Conservation (phyloP, 352 stramenopile genomes). For the Phytophthora boehmeriae region DNA sequence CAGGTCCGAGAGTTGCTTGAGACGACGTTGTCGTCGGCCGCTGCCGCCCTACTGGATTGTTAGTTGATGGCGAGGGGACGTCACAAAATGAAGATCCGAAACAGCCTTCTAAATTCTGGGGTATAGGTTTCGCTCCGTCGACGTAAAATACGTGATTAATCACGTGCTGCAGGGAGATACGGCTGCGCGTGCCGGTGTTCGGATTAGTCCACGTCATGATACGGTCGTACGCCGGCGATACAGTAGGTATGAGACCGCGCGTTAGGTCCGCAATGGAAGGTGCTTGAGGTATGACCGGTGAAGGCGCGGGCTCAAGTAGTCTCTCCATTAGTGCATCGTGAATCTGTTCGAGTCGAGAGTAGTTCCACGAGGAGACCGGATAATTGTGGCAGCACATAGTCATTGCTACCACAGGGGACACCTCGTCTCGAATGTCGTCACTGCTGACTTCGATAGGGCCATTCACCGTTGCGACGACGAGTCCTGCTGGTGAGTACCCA, state of each 20-base stretch:
- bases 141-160: background rate
- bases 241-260: background rate
- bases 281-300: no score
- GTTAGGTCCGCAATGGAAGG: background rate
- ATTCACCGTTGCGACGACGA: background rate
- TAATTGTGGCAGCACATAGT: conserved; percentile 1
- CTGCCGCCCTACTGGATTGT: background rate
- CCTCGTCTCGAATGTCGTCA: background rate
- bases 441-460: background rate
- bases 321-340: background rate
- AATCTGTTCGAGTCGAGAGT: background rate
- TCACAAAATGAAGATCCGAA: background rate
- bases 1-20: no score
- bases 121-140: background rate
- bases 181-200: background rate
- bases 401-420: conserved; percentile 6
- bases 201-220: background rate
- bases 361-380: background rate
- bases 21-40: no score
- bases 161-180: background rate
- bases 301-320: background rate
- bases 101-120: background rate
- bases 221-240: background rate
- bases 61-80: background rate
- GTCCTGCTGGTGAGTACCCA: background rate